Percentiles rank a stretch among this genome's conserved stretches.
These are phyloP conservation scores for Pseudocercospora musae DNA, from an alignment of 2,329 filamentous ascomycete species.

Conservation along the genomic window DNA sequence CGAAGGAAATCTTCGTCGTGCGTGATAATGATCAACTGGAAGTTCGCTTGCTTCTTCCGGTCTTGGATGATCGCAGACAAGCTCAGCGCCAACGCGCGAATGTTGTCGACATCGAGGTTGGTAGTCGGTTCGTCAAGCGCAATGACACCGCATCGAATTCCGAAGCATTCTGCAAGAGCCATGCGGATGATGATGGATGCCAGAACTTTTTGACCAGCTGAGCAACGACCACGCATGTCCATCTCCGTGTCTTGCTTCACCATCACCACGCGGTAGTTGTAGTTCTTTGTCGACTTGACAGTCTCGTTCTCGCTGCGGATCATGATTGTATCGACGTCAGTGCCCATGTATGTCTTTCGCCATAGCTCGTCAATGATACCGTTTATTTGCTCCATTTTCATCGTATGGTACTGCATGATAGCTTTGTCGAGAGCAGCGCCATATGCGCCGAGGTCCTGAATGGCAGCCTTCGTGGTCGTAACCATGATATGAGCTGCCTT, in stretches of 20 bases:
- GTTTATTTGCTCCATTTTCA: slow-evolving; percentile 99
- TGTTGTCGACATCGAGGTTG: slow-evolving; percentile 93
- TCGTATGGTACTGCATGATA: slow-evolving; percentile 91
- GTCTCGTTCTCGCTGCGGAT: slow-evolving; percentile 89
- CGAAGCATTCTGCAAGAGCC: slow-evolving; percentile 93
- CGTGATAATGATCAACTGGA: slow-evolving; percentile 97
- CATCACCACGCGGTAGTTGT: slow-evolving; percentile 98
- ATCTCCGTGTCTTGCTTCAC: slow-evolving; percentile 95
- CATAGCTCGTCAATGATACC: slow-evolving; percentile 92
- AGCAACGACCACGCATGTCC: slow-evolving; percentile 98
- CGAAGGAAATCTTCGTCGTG: slow-evolving; percentile 96
- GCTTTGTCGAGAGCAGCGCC: slow-evolving; percentile 84
- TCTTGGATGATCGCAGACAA: slow-evolving; percentile 83
- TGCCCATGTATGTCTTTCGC: slow-evolving; percentile 94
- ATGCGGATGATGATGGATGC: slow-evolving; percentile 97
- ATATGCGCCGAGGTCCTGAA: slow-evolving; percentile 84
- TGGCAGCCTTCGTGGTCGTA: slow-evolving; percentile 85
- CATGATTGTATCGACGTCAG: slow-evolving; percentile 93
- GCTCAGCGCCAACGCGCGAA: slow-evolving; percentile 78
- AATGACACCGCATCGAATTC: slow-evolving; percentile 91
- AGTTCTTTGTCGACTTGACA: slow-evolving; percentile 69
- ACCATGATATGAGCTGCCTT: slow-evolving; percentile 86
- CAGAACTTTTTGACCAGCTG: slow-evolving; percentile 92
- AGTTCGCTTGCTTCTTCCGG: slow-evolving; percentile 83
- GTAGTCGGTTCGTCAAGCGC: slow-evolving; percentile 97